These are phyloP conservation scores for Solanum paucissectum DNA, from an alignment of 257 asterid genomes.

Conservation along the genomic window DNA sequence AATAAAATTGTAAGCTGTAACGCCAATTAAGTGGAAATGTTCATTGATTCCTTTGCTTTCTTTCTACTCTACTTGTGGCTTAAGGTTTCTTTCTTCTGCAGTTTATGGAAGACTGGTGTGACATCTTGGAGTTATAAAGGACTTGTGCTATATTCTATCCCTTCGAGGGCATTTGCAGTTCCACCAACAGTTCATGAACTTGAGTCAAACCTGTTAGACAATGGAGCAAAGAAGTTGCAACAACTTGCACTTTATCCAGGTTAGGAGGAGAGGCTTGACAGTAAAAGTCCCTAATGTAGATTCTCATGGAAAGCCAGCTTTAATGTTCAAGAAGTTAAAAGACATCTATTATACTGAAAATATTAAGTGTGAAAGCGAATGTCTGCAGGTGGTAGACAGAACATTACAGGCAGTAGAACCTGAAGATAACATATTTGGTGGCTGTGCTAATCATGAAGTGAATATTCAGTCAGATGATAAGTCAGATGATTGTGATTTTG, in stretches of 20 bases:
- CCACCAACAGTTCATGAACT: neutral
- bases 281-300: slow-evolving; percentile 23
- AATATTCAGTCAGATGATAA: slow-evolving; percentile 14
- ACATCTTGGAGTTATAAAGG: neutral
- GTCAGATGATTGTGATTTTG: slow-evolving; percentile 6
- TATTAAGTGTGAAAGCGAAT: slow-evolving; percentile 14
- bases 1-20: neutral
- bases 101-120: neutral
- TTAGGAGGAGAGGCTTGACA: slow-evolving; percentile 33
- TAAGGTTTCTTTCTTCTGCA: neutral
- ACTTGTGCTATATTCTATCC: neutral
- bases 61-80: neutral
- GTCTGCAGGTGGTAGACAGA: slow-evolving; percentile 25
- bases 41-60: neutral
- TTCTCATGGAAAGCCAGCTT: slow-evolving; percentile 30
- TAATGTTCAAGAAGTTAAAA: slow-evolving; percentile 24
- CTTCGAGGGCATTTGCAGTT: neutral
- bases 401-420: slow-evolving; percentile 19
- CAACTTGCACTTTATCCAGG: slow-evolving; percentile 35
- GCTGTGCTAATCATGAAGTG: neutral
- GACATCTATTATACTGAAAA: slow-evolving; percentile 36
- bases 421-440: slow-evolving; percentile 1
- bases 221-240: slow-evolving; percentile 47
- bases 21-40: neutral
- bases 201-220: neutral